Conservation (phyloP, 192 early-diverging fungal species). For the Rhizoclosmatium globosum region DNA sequence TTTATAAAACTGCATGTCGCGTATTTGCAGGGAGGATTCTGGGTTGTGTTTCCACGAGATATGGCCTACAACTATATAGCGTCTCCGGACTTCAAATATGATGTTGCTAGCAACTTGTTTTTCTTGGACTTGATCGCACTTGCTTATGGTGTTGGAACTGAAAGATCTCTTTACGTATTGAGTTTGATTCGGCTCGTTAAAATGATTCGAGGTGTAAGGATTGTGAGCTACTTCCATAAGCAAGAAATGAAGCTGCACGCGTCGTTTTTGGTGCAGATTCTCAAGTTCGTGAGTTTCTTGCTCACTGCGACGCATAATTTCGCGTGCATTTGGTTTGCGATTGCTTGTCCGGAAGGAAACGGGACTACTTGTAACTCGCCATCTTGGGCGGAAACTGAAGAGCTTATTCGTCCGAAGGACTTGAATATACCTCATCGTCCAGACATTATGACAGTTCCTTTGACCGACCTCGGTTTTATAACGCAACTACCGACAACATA, state of each 20-base stretch:
- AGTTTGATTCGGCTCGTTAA: constrained; percentile 51
- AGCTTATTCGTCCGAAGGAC: not conserved
- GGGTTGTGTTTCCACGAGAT: constrained; percentile 61
- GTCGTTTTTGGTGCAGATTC: constrained; percentile 46
- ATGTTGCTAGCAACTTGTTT: constrained; percentile 50
- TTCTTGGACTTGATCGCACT: constrained; percentile 49
- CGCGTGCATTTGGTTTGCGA: constrained; percentile 54
- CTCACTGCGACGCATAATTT: constrained; percentile 44
- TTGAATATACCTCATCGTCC: constrained; percentile 11
- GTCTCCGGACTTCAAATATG: constrained; percentile 52
- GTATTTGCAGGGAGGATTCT: constrained; percentile 58
- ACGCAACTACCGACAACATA: constrained; percentile 10
- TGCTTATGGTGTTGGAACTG: constrained; percentile 30
- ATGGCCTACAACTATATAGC: constrained; percentile 54
- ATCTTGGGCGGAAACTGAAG: constrained; percentile 22
- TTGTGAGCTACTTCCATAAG: constrained; percentile 47
- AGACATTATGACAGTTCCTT: too few relatives aligned
- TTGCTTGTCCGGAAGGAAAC: constrained; percentile 41
- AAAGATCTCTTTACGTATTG: constrained; percentile 26
- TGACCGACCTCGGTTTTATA: not conserved
- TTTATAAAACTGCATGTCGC: constrained; percentile 58
- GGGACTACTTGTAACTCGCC: not conserved
- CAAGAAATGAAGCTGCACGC: constrained; percentile 59
- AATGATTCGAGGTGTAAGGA: constrained; percentile 41
- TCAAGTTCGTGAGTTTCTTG: constrained; percentile 53